These are phyloP conservation scores for Fusarium agapanthi DNA, from an alignment of 2,329 filamentous ascomycete species.

Conservation along the genomic window DNA sequence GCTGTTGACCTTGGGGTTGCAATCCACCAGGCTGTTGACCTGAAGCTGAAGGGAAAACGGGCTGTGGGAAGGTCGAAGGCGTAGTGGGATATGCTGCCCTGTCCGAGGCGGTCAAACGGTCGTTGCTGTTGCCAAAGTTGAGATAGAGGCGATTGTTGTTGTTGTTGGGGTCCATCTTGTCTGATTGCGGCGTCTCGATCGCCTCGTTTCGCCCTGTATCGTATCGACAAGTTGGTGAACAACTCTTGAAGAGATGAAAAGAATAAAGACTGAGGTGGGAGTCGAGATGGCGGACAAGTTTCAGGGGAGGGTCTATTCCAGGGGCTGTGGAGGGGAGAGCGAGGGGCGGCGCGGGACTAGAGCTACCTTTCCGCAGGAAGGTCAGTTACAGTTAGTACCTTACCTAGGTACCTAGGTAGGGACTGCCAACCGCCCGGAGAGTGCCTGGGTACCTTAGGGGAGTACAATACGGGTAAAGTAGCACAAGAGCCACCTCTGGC, in stretches of 20 bases:
- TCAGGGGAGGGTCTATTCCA: constrained; percentile 41
- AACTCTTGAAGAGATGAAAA: constrained; percentile 8
- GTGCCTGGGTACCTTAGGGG: not conserved
- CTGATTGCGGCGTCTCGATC: constrained; percentile 12
- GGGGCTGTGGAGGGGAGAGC: constrained; percentile 37
- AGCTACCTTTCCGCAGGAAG: constrained; percentile 2
- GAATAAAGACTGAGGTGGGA: constrained; percentile 31
- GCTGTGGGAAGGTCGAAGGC: constrained; percentile 95
- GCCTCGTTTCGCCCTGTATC: constrained; percentile 27
- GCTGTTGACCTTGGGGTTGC: constrained; percentile 47
- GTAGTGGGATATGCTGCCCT: constrained; percentile 83
- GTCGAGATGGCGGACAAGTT: constrained; percentile 39
- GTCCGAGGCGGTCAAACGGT: constrained; percentile 69
- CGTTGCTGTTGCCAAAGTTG: constrained; percentile 73
- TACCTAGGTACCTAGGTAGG: not conserved
- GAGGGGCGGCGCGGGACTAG: constrained; percentile 32
- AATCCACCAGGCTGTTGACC: constrained; percentile 34
- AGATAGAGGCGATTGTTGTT: constrained; percentile 72
- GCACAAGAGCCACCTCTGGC: constrained; percentile 27
- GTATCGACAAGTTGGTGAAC: constrained; percentile 31
- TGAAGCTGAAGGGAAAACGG: constrained; percentile 65
- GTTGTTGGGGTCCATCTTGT: constrained; percentile 64
- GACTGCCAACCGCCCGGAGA: not conserved
- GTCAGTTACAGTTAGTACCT: not conserved
- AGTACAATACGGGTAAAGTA: constrained; percentile 8